Evolutionary conservation across 768 basidiomycete genomes (phyloP), one percentile per base, ranked within the genome.

Genomic region (Ramaria rubella): DNA sequence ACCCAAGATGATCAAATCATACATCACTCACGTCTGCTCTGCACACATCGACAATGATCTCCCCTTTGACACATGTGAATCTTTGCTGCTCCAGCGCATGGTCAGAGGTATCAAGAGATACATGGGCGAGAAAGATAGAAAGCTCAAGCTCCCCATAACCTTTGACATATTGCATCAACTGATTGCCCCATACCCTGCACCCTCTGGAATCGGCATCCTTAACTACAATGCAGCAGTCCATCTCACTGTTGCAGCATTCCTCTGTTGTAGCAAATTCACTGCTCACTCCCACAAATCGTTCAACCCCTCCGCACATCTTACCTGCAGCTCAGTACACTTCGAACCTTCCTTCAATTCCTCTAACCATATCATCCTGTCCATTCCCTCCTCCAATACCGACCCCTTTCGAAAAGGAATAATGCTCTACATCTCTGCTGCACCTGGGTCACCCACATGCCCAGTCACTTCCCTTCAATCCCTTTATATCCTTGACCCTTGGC

Each of bases 331-430:
- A n/a, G 55, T 72, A 26, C 46, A 58, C 17, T 72, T 72, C 59
- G 21, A 67, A 24, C 69, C 69, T 9, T 58, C 58, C 26, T 45
- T 67, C 14, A 58, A 63, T 1, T 42, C 59, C 17, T 59, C 68
- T 38, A 26, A 24, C 48, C 12, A 49, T 19, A n/a, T 69, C 23
- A 34, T 43, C n/a, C 62, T 72, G 30, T 60, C 61, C 9, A 60
- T 74, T 1, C 70, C 71, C 4, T 58, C 64, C 2, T 73, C 72
- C 2, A 74, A 74, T 51, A 73, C 72, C 6, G 70, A 73, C 62
- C 71, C 70, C 2, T 74, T 73, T 54, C 60, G 69, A 5, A 60
- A 60, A 30, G 66, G 69, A 1, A 59, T 67, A 30, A 42, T 59
- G 7, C 60, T 69, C 24, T 56, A 49, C 19, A 40, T 70, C n/a